Evolutionary conservation across 495 filamentous ascomycete species (phyloP).

Genomic region (Entonaema liquescens): DNA sequence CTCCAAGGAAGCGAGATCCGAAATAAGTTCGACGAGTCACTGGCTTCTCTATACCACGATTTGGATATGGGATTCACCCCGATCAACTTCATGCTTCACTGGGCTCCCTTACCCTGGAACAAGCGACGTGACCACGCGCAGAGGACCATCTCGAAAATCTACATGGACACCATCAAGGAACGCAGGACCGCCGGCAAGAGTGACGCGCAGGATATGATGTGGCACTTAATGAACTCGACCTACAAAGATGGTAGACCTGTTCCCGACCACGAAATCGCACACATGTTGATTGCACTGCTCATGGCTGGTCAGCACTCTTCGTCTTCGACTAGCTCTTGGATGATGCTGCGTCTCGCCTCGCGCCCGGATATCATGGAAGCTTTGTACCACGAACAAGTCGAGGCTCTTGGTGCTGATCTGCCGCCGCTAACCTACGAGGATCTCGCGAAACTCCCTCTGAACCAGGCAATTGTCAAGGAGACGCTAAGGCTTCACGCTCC

Average conservation of each 20-base stretch:
- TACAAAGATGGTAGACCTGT: constrained; percentile 78
- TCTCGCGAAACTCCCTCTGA: constrained; percentile 73
- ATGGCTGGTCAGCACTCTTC: constrained; percentile 93
- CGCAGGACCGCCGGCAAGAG: constrained; percentile 63
- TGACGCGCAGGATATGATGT: constrained; percentile 77
- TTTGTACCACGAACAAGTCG: constrained; percentile 77
- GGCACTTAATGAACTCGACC: constrained; percentile 78
- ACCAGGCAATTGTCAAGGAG: constrained; percentile 78
- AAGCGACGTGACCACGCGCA: constrained; percentile 80
- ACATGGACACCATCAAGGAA: constrained; percentile 76
- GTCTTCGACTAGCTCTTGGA: constrained; percentile 82
- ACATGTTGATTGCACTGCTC: constrained; percentile 91
- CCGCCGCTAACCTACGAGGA: constrained; percentile 71
- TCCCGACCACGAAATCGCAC: constrained; percentile 82
- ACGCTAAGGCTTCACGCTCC: constrained; percentile 82
- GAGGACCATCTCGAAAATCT: constrained; percentile 75
- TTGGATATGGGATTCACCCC: constrained; percentile 85
- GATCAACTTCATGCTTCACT: constrained; percentile 86
- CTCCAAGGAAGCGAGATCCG: constrained; percentile 85
- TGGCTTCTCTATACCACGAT: constrained; percentile 81
- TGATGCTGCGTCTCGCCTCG: constrained; percentile 79
- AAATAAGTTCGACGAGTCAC: constrained; percentile 73
- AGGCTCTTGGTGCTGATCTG: constrained; percentile 67
- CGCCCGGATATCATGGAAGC: constrained; percentile 76
- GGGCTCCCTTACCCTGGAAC: constrained; percentile 87